Evolutionary conservation across 2,329 filamentous ascomycete species (phyloP).

Genomic region (Fusarium hainanense): DNA sequence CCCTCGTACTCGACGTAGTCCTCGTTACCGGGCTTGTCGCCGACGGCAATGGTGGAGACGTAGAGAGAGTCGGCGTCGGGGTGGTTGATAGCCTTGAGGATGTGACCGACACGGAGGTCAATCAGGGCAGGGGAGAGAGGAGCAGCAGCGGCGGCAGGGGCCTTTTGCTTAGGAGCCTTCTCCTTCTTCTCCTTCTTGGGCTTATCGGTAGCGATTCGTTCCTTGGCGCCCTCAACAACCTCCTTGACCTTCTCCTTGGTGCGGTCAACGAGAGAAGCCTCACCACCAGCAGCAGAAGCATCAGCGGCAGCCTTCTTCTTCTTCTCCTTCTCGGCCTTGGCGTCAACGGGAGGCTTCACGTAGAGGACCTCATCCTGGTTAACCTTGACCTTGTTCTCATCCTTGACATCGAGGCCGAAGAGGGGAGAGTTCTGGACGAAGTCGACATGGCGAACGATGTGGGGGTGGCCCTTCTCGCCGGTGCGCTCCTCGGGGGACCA

Average conservation of each 20-base stretch:
- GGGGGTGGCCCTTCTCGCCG: constrained; percentile 86
- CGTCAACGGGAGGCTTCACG: constrained; percentile 88
- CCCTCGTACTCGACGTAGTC: constrained; percentile 94
- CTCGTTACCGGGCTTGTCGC: constrained; percentile 81
- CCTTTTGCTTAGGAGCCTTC: constrained; percentile 81
- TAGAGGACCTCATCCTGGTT: constrained; percentile 84
- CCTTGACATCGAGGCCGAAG: constrained; percentile 74
- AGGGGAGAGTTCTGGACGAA: constrained; percentile 92
- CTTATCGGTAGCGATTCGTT: constrained; percentile 55
- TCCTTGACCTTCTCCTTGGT: constrained; percentile 70
- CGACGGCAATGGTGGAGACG: constrained; percentile 95
- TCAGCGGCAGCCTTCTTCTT: constrained; percentile 84
- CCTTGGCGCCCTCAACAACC: constrained; percentile 63
- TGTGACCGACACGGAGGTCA: constrained; percentile 95
- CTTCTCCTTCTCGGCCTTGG: constrained; percentile 98
- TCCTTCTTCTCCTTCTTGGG: constrained; percentile 90
- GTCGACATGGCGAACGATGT: constrained; percentile 91
- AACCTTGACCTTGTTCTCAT: constrained; percentile 80
- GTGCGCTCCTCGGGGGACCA: constrained; percentile 91
- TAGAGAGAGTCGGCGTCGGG: constrained; percentile 96
- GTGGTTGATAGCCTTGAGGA: constrained; percentile 94
- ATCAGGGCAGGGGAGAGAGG: constrained; percentile 87
- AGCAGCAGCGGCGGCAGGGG: constrained; percentile 74
- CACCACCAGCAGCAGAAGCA: constrained; percentile 65
- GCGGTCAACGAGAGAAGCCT: constrained; percentile 65